Base-by-base conservation (phyloP, 148 eudicot species). In the Fallopia convolvulus region DNA sequence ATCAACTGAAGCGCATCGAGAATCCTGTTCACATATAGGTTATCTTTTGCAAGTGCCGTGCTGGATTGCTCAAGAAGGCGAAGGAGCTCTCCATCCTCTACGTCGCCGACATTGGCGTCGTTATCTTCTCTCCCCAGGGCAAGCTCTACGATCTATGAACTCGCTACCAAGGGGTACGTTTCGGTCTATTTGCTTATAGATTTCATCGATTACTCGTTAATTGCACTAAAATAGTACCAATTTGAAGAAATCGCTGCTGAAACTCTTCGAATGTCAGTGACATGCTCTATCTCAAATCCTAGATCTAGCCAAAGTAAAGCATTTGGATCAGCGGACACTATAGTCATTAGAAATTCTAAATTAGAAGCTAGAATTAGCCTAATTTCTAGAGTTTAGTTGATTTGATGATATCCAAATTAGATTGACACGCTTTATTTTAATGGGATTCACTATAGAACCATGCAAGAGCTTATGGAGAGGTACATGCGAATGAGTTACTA, bases 81-180 rank as follows among this genome's bases (percentile, higher is more conserved):
- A 94, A 86, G 87, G 98, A 94, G 87, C 88, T 94, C 1, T 89
- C 96, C 18, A 92, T 94, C 55, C 87, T 94, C 72, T 92, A 97
- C 58, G 98, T 92, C 82, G 95, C 97, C 75, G 93, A 94, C 68
- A 77, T 94, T 66, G 97, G 96, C 8, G 84, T 94, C 56, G 75
- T 94, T 77, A 84, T 92, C 81, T 89, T 94, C 85, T 92, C 98
- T 23, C 76, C 91, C 36, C 95, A 92, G 70, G 98, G 95, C 76
- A 94, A 94, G 87, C 97, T 90, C 83, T 92, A 89, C 78, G 98
- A 94, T 90, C 83, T 92, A 89, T 77, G 98, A 94, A 82, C 95
- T 90, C 9, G 92, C 98, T 76, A 92, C 97, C 42, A 88, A 90
- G 79, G 98, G 98, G 98, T 94, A 79, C 18, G 56, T 41, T n/a